A percentile compares a stretch with the other conserved stretches of the same genome.
Evolutionary conservation across 2,329 filamentous ascomycete species (phyloP).

Genomic region (Trichophyton schoenleinii): DNA sequence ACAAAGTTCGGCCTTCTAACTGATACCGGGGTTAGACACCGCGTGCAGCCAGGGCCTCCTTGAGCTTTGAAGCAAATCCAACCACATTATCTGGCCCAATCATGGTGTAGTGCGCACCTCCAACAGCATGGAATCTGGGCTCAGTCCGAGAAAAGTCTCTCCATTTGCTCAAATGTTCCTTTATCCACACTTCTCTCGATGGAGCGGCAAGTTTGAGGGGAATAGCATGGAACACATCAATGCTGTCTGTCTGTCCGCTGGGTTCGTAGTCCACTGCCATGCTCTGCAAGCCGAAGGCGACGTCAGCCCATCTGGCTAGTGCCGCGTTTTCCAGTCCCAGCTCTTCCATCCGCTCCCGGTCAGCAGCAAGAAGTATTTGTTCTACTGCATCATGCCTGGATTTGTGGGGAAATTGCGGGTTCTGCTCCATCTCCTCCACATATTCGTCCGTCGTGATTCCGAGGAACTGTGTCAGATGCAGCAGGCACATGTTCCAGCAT

Average conservation of each 20-base stretch:
- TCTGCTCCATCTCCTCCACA: slow-evolving; percentile 13
- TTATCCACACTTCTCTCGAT: slow-evolving; percentile 12
- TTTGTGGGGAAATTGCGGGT: not conserved
- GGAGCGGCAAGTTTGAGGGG: slow-evolving; percentile 23
- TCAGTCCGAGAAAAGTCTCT: slow-evolving; percentile 20
- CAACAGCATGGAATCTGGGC: slow-evolving; percentile 25
- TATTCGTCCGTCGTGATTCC: slow-evolving; percentile 26
- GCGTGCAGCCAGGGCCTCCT: not conserved
- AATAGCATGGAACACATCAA: slow-evolving; percentile 34
- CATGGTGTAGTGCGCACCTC: slow-evolving; percentile 32
- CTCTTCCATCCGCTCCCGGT: slow-evolving; percentile 7
- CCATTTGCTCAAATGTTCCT: slow-evolving; percentile 23
- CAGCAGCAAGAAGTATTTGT: slow-evolving; percentile 9
- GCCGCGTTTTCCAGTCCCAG: not conserved
- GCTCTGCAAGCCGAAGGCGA: not conserved
- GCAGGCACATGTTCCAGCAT: slow-evolving; percentile 27
- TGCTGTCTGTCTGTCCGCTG: slow-evolving; percentile 21
- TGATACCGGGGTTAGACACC: not conserved
- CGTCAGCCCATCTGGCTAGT: not conserved
- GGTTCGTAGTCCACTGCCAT: slow-evolving; percentile 32
- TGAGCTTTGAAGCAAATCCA: slow-evolving; percentile 21
- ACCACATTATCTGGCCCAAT: slow-evolving; percentile 26
- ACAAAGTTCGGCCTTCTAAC: no score
- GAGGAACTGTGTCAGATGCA: slow-evolving; percentile 33
- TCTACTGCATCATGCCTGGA: not conserved